These are phyloP conservation scores for Epichloe glyceriae DNA, from an alignment of 2,329 filamentous ascomycete species.

Conservation along the genomic window DNA sequence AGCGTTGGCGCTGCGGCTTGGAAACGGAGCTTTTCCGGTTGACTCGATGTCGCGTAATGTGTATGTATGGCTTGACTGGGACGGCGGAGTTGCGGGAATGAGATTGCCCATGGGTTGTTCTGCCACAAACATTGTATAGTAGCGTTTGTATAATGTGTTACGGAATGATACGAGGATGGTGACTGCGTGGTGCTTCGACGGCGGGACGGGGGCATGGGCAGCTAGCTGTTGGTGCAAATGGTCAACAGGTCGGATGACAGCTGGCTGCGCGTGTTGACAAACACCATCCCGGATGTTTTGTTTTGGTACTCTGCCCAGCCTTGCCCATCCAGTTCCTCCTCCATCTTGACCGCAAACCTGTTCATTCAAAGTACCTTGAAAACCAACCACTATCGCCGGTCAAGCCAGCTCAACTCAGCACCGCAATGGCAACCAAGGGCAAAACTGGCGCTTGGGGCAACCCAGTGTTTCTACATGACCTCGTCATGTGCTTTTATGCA, in stretches of 20 bases:
- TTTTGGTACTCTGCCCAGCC: too few relatives aligned
- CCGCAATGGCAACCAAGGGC: not conserved
- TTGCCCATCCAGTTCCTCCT: too few relatives aligned
- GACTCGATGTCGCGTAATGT: too few relatives aligned
- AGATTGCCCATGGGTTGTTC: not conserved
- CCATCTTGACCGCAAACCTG: too few relatives aligned
- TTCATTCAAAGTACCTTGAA: too few relatives aligned
- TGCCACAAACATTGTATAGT: not conserved
- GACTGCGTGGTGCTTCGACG: not conserved
- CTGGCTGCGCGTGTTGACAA: not conserved
- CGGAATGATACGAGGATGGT: not conserved
- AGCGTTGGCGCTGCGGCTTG: conserved; percentile 3
- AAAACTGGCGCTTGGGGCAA: conserved; percentile 6
- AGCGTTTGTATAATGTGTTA: not conserved
- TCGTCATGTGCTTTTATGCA: conserved; percentile 21
- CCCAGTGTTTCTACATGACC: conserved; percentile 19
- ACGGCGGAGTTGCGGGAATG: not conserved
- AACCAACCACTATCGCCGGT: not conserved
- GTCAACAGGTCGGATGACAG: not conserved
- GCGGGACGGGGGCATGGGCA: not conserved
- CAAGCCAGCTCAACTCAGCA: not conserved
- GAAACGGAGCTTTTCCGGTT: not conserved
- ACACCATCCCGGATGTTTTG: not conserved
- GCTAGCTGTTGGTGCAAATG: not conserved
- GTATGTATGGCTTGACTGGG: not conserved